Base-by-base conservation (phyloP, 495 filamentous ascomycete genomes). In the Aspergillus bridgeri region DNA sequence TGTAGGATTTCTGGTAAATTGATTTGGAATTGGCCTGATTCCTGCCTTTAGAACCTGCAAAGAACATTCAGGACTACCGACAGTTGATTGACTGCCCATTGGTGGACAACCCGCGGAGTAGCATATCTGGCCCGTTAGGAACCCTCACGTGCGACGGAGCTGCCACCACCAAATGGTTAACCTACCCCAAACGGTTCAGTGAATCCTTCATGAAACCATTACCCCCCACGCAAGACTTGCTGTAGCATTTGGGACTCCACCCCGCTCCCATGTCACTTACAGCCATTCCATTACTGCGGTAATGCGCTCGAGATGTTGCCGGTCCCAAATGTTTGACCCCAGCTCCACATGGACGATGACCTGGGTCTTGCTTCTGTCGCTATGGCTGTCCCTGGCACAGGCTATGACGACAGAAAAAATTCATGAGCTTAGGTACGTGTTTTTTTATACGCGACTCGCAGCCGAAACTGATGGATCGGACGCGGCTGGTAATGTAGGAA, bases 221-320 rank as follows among this genome's bases (percentile, higher is more conserved):
- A 20, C 7, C 18, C 44, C 44, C 11, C 6, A 47, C 21, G 27
- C n/a, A 48, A 45, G 15, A 5, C 38, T 21, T 22, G 43, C 44
- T 23, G 2, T 18, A 58, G 38, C 45, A 23, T 8, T 25, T 6
- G 27, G 38, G 18, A 54, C 29, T n/a, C 27, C 18, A 47, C 23
- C 25, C 42, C 54, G 54, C 58, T 62, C 67, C 57, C 68, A 76
- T 75, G 67, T 64, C 59, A 59, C 48, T 57, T 57, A 62, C 58
- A 45, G 62, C 64, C 45, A 51, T 56, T 52, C 64, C 60, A 61
- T 62, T 58, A 62, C 65, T 64, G 60, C 63, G 64, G 74, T 73
- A 68, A 79, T 78, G 76, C 70, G 70, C 67, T 67, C 68, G 72
- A 70, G 67, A 77, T 76, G 75, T 68, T 69, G 70, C 68, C 70